Percentiles rank a stretch among this genome's conserved stretches.
Conservation (phyloP, 768 basidiomycete species). For the Pulveroboletus frians region DNA sequence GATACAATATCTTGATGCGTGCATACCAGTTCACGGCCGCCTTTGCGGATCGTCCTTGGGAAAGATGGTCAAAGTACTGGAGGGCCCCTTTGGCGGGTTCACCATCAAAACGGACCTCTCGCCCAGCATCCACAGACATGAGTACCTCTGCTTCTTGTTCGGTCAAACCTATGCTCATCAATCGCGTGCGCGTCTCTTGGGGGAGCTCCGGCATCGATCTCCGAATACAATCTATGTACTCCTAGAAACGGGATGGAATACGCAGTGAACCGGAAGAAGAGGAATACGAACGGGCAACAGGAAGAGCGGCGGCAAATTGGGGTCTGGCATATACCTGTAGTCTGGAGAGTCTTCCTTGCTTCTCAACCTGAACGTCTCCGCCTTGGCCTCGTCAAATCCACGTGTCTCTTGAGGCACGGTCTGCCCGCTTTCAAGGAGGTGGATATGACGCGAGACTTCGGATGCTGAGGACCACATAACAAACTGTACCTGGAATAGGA, state of each 20-base stretch:
- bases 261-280: not conserved
- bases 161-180: conserved; percentile 52
- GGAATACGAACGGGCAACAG: conserved; percentile 42
- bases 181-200: conserved; percentile 49
- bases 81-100: conserved; percentile 50
- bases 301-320: conserved; percentile 76
- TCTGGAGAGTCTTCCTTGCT: conserved; percentile 94
- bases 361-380: conserved; percentile 76
- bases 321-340: conserved; percentile 97
- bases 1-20: not conserved
- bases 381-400: conserved; percentile 78
- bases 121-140: conserved; percentile 62
- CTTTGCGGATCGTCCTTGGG: conserved; percentile 55
- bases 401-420: conserved; percentile 80
- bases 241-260: conserved; percentile 36
- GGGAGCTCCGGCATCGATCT: conserved; percentile 73
- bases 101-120: conserved; percentile 61
- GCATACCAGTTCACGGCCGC: conserved; percentile 80
- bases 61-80: conserved; percentile 74
- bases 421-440: conserved; percentile 39
- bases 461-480: conserved; percentile 44
- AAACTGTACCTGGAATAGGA: not conserved
- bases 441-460: conserved; percentile 78
- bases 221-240: conserved; percentile 51
- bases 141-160: conserved; percentile 71